Evolutionary conservation across 306 rosid species (phyloP).

Genomic region (Dryas drummondii): DNA sequence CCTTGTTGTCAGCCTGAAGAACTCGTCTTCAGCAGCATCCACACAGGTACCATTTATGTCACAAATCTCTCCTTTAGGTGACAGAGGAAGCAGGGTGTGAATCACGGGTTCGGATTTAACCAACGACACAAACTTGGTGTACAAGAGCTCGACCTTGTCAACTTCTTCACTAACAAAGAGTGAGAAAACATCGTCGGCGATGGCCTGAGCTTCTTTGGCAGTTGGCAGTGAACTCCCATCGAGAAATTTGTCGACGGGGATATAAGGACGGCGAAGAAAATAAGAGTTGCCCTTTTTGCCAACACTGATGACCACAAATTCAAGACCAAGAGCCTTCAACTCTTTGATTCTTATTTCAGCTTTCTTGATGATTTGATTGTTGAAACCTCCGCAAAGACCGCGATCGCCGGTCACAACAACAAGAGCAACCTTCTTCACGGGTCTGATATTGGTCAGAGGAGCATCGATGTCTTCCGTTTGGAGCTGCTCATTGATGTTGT

Average conservation of each 20-base stretch:
- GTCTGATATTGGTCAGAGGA: constrained; percentile 71
- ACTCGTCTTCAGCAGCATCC: constrained; percentile 88
- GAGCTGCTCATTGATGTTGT: constrained; percentile 90
- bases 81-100: constrained; percentile 85
- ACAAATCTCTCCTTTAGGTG: constrained; percentile 90
- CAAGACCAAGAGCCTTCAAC: constrained; percentile 62
- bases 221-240: constrained; percentile 70
- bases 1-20: constrained; percentile 79
- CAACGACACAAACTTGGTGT: constrained; percentile 79
- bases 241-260: constrained; percentile 70
- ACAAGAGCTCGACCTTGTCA: constrained; percentile 82
- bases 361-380: constrained; percentile 57
- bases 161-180: constrained; percentile 83
- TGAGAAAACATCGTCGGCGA: constrained; percentile 85
- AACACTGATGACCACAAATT: constrained; percentile 63
- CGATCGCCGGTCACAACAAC: constrained; percentile 87
- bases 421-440: constrained; percentile 77
- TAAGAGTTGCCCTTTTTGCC: constrained; percentile 85
- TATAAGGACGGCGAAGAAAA: constrained; percentile 72
- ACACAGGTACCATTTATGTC: constrained; percentile 77
- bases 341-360: constrained; percentile 68
- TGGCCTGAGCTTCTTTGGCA: constrained; percentile 90
- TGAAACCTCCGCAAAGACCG: constrained; percentile 84
- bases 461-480: constrained; percentile 68
- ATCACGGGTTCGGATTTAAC: constrained; percentile 74